Conservation (phyloP, 805 yeast species). For the Lachancea fermentati region DNA sequence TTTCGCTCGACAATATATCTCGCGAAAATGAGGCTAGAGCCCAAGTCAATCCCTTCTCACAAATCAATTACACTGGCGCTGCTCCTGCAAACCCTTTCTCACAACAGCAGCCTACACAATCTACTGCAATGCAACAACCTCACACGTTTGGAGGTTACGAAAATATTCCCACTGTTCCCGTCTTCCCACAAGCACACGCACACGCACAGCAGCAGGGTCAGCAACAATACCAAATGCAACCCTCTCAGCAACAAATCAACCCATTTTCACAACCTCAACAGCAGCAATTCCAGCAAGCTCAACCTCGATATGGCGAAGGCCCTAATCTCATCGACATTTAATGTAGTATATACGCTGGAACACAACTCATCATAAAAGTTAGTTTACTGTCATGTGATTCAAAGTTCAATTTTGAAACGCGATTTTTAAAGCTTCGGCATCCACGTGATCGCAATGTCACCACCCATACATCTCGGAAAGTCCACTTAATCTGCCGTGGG, state of each 20-base stretch:
- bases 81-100: conserved; percentile 9
- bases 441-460: too few relatives aligned
- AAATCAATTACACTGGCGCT: conserved; percentile 11
- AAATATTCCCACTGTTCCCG: conserved; percentile 10
- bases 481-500: too few relatives aligned
- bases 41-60: conserved; percentile 18
- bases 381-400: background rate
- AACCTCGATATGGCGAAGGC: conserved; percentile 12
- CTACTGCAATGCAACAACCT: background rate
- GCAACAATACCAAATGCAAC: conserved; percentile 4
- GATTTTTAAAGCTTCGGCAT: too few relatives aligned
- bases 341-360: background rate
- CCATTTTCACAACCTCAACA: conserved; percentile 11
- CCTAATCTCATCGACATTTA: conserved; percentile 30
- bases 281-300: conserved; percentile 14
- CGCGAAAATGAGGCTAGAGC: conserved; percentile 15
- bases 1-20: conserved; percentile 29
- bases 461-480: too few relatives aligned
- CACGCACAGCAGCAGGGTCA: conserved; percentile 9
- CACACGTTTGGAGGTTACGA: conserved; percentile 13
- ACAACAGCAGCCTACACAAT: conserved; percentile 8
- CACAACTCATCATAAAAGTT: too few relatives aligned
- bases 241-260: conserved; percentile 12
- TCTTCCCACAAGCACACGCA: conserved; percentile 11
- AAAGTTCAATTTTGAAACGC: too few relatives aligned